These are phyloP conservation scores for Xenoacremonium recifei DNA, from an alignment of 2,329 filamentous ascomycete genomes.

Conservation along the genomic window DNA sequence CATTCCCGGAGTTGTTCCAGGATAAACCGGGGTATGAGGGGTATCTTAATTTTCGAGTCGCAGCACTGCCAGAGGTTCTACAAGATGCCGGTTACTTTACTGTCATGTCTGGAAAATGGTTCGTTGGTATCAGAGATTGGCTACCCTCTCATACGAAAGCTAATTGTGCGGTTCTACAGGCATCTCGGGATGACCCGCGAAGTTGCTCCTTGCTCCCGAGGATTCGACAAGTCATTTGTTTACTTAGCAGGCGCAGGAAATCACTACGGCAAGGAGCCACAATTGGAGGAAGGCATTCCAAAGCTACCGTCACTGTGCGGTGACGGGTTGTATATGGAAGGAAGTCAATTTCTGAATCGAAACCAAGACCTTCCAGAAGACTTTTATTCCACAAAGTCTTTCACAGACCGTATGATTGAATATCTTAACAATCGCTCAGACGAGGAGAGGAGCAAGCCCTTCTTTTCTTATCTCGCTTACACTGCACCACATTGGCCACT, in stretches of 20 bases:
- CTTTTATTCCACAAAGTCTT: conserved; percentile 45
- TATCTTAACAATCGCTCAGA: conserved; percentile 39
- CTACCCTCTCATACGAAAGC: no score
- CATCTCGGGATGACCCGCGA: neutral
- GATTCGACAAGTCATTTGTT: conserved; percentile 40
- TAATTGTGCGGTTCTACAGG: no score
- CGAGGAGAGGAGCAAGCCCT: conserved; percentile 32
- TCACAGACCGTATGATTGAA: conserved; percentile 40
- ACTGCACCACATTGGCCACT: conserved; percentile 54
- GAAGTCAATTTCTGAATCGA: conserved; percentile 36
- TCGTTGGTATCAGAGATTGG: neutral
- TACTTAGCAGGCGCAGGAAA: conserved; percentile 45
- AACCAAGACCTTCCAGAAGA: conserved; percentile 36
- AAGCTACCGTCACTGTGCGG: neutral
- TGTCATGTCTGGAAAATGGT: conserved; percentile 30
- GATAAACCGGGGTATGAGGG: conserved; percentile 25
- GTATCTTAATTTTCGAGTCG: conserved; percentile 28
- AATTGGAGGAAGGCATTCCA: conserved; percentile 13
- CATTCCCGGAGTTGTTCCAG: neutral
- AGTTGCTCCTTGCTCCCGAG: conserved; percentile 10
- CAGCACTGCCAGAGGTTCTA: conserved; percentile 23
- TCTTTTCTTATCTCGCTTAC: conserved; percentile 51
- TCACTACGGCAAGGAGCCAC: conserved; percentile 54
- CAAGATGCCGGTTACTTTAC: conserved; percentile 29
- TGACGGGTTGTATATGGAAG: conserved; percentile 38